These are phyloP conservation scores for Pythium dissimile DNA, from an alignment of 352 stramenopile genomes.

Conservation along the genomic window DNA sequence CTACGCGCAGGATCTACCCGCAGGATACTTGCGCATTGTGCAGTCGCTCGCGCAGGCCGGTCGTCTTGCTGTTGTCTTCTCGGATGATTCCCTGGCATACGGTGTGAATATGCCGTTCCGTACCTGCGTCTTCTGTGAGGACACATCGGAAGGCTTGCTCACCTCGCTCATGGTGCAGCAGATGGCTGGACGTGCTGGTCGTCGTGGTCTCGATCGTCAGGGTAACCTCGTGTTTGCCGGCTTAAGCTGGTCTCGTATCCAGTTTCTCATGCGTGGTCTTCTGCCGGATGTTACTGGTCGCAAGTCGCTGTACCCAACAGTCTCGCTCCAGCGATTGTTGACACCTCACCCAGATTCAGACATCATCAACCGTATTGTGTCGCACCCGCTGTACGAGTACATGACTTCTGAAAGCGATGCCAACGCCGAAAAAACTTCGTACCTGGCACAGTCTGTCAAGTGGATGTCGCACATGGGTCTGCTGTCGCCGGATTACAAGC, in stretches of 20 bases:
- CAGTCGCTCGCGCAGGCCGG: conserved; percentile 96
- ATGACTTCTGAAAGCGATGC: conserved; percentile 35
- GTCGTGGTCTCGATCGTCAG: conserved; percentile 96
- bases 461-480: conserved; percentile 90
- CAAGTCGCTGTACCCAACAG: conserved; percentile 90
- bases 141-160: conserved; percentile 91
- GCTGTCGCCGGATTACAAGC: conserved; percentile 66
- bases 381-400: conserved; percentile 78
- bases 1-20: conserved; percentile 98
- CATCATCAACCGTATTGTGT: conserved; percentile 87
- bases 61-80: conserved; percentile 97
- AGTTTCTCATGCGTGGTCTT: conserved; percentile 96
- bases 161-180: conserved; percentile 98
- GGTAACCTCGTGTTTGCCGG: conserved; percentile 97
- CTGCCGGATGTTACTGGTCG: conserved; percentile 93
- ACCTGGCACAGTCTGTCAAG: conserved; percentile 86
- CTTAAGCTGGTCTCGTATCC: conserved; percentile 93
- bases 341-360: conserved; percentile 89
- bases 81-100: conserved; percentile 97
- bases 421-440: conserved; percentile 38
- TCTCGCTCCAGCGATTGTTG: conserved; percentile 90
- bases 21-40: conserved; percentile 94
- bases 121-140: conserved; percentile 97
- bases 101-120: conserved; percentile 99
- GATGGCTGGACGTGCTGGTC: conserved; percentile 97